These are phyloP conservation scores for Vigna trinervia DNA, from an alignment of 306 rosid genomes.

Conservation along the genomic window DNA sequence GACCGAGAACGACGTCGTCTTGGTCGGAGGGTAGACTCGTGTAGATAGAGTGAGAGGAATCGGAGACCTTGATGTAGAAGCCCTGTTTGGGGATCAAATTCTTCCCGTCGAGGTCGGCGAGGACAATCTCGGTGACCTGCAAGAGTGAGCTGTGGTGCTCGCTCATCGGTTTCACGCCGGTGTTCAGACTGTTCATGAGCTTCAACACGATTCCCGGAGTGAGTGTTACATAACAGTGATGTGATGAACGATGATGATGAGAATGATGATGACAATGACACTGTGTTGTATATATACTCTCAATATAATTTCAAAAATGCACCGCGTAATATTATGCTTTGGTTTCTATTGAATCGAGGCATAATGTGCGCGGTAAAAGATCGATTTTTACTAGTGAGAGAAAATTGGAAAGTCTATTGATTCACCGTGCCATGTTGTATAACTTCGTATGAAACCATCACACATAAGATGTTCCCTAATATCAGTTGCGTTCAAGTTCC, in stretches of 20 bases:
- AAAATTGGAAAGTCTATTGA: too few species aligned
- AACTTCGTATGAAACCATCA: too few species aligned
- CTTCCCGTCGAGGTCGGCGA: slow-evolving; percentile 86
- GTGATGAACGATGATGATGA: too few species aligned
- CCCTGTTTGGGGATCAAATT: slow-evolving; percentile 80
- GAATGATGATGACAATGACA: too few species aligned
- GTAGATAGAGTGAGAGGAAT: slow-evolving; percentile 87
- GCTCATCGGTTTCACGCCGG: slow-evolving; percentile 70
- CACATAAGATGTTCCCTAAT: too few species aligned
- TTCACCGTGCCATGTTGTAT: too few species aligned
- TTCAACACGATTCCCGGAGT: slow-evolving; percentile 85
- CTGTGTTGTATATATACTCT: neutral
- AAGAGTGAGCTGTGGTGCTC: slow-evolving; percentile 86
- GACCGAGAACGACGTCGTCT: slow-evolving; percentile 83
- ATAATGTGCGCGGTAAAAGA: too few species aligned
- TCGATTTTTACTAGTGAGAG: too few species aligned
- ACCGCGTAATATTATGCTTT: too few species aligned
- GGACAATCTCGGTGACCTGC: slow-evolving; percentile 91
- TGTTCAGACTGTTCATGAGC: slow-evolving; percentile 74
- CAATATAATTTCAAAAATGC: too few species aligned
- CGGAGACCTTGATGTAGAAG: slow-evolving; percentile 81
- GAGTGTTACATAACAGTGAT: slow-evolving; percentile 59
- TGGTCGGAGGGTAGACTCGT: slow-evolving; percentile 82
- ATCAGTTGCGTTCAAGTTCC: too few species aligned
- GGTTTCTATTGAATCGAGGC: too few species aligned